These are phyloP conservation scores for Xylaria sp. DNA, from an alignment of 2,329 filamentous ascomycete genomes.

Conservation along the genomic window DNA sequence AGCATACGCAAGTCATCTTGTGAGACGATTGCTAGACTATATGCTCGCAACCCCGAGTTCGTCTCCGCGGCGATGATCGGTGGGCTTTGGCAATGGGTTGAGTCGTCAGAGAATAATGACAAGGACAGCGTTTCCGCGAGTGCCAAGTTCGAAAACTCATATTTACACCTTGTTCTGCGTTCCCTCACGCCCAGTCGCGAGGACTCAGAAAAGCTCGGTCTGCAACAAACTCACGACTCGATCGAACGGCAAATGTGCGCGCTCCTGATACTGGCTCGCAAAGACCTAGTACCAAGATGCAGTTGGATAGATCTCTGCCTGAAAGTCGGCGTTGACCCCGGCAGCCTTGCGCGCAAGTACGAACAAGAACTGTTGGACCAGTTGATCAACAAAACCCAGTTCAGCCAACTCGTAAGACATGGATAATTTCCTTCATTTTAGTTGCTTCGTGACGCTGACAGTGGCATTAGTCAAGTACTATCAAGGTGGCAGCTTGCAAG, in stretches of 20 bases:
- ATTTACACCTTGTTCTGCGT: conserved; percentile 57
- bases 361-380: conserved; percentile 62
- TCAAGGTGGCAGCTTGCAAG: conserved; percentile 69
- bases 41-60: conserved; percentile 51
- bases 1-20: conserved; percentile 59
- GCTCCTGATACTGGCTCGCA: conserved; percentile 71
- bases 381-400: conserved; percentile 54
- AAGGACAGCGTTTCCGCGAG: conserved; percentile 69
- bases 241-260: conserved; percentile 68
- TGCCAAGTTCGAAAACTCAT: conserved; percentile 58
- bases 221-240: conserved; percentile 40
- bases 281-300: conserved; percentile 68
- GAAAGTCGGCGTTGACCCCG: conserved; percentile 75
- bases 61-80: conserved; percentile 60
- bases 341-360: conserved; percentile 62
- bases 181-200: conserved; percentile 58
- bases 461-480: conserved; percentile 31
- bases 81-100: conserved; percentile 77
- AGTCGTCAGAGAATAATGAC: conserved; percentile 60
- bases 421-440: background rate
- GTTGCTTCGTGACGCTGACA: conserved; percentile 13
- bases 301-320: conserved; percentile 90
- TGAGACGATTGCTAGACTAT: conserved; percentile 58
- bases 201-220: conserved; percentile 41
- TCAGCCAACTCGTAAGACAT: conserved; percentile 31